A percentile compares a stretch with the other conserved stretches of the same genome.
phyloP scores from a whole-genome alignment of 306 rosid genomes.

The Astragalus membranaceus region DNA sequence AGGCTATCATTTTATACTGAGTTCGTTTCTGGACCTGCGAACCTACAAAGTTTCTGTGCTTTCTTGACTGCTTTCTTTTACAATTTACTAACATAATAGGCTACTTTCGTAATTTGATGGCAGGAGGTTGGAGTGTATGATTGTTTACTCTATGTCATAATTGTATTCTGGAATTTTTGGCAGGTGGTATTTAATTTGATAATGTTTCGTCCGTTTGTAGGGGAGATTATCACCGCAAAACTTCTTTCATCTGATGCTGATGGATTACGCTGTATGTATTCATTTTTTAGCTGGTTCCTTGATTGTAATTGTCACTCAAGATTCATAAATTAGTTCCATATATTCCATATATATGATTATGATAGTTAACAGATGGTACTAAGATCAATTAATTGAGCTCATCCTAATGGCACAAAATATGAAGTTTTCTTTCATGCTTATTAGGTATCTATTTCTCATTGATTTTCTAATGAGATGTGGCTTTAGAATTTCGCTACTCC shows the following conservation, averaged over 20 bases:
- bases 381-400: neutral
- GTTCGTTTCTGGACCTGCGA: neutral
- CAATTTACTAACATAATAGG: neutral
- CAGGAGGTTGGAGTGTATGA: neutral
- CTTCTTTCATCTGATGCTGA: slow-evolving; percentile 48
- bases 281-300: slow-evolving; percentile 4
- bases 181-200: slow-evolving; percentile 66
- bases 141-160: neutral
- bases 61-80: neutral
- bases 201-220: slow-evolving; percentile 69
- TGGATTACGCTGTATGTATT: slow-evolving; percentile 51
- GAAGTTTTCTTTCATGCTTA: neutral
- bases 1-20: neutral
- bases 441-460: neutral
- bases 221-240: slow-evolving; percentile 64
- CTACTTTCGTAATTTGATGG: neutral
- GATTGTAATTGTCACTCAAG: neutral
- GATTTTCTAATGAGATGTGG: neutral
- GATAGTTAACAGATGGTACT: neutral
- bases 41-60: neutral
- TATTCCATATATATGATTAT: neutral
- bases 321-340: neutral
- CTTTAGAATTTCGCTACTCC: neutral
- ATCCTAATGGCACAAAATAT: neutral
- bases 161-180: slow-evolving; percentile 14